A percentile compares a stretch with the other conserved stretches of the same genome.
These are phyloP conservation scores for Cladosporium velox DNA, from an alignment of 2,329 filamentous ascomycete genomes.

Conservation along the genomic window DNA sequence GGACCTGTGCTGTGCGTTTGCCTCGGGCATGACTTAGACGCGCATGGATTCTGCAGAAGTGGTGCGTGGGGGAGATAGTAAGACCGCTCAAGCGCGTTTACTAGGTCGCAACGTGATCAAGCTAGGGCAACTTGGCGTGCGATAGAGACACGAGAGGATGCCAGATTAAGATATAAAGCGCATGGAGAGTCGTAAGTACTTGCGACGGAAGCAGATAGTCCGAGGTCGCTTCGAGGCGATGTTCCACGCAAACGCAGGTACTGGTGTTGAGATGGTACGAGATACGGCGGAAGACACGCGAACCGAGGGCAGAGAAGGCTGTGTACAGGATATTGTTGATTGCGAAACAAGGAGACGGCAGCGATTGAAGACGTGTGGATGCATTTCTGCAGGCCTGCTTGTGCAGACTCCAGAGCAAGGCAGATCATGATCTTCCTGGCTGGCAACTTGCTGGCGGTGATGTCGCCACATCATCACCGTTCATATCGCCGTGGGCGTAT, in stretches of 20 bases:
- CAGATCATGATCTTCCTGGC: slow-evolving; percentile 11
- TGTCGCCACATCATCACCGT: slow-evolving; percentile 18
- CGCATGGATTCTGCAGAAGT: slow-evolving; percentile 13
- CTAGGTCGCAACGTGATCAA: slow-evolving; percentile 19
- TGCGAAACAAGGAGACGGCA: slow-evolving; percentile 10
- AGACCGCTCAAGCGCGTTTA: slow-evolving; percentile 12
- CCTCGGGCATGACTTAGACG: slow-evolving; percentile 19
- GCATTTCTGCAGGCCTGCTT: slow-evolving; percentile 1
- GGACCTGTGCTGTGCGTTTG: slow-evolving; percentile 3
- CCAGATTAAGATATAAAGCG: slow-evolving; percentile 6
- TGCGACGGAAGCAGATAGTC: not conserved
- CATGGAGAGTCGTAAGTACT: not conserved
- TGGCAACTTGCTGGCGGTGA: slow-evolving; percentile 6
- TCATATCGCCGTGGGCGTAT: slow-evolving; percentile 11
- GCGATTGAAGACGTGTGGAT: not conserved
- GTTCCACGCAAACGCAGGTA: slow-evolving; percentile 13
- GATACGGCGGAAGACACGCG: slow-evolving; percentile 6
- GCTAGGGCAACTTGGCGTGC: slow-evolving; percentile 14
- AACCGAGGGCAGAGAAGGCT: slow-evolving; percentile 9
- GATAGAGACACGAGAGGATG: slow-evolving; percentile 1
- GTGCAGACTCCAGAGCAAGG: not conserved
- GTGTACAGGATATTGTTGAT: slow-evolving; percentile 11
- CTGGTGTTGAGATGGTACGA: slow-evolving; percentile 10
- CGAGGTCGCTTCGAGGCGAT: slow-evolving; percentile 4
- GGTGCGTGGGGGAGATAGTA: not conserved